Evolutionary conservation across 2,329 filamentous ascomycete genomes (phyloP).

Genomic region (Hypoxylon sp.): DNA sequence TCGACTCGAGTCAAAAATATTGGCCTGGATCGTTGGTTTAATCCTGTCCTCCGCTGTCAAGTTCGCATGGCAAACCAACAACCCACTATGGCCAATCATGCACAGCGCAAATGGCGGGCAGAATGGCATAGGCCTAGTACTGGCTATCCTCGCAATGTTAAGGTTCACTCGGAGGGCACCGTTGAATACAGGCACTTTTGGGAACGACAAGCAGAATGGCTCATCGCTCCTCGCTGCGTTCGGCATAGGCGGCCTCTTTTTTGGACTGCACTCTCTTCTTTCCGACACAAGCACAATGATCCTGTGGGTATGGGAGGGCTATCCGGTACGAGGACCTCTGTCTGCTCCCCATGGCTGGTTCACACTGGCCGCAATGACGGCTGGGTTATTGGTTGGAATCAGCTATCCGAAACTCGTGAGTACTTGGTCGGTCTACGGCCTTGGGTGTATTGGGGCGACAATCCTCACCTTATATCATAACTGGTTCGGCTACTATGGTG

Average conservation of each 20-base stretch:
- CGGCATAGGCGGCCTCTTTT: slow-evolving; percentile 86
- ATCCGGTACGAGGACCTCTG: slow-evolving; percentile 87
- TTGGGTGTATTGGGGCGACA: slow-evolving; percentile 83
- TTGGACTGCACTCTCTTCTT: slow-evolving; percentile 89
- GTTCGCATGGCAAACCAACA: slow-evolving; percentile 93
- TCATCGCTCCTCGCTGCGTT: slow-evolving; percentile 79
- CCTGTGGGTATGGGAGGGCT: slow-evolving; percentile 97
- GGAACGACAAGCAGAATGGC: slow-evolving; percentile 62
- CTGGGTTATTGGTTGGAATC: slow-evolving; percentile 80
- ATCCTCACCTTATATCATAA: slow-evolving; percentile 80
- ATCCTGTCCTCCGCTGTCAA: slow-evolving; percentile 89
- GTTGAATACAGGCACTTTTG: slow-evolving; percentile 54
- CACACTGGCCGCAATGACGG: slow-evolving; percentile 88
- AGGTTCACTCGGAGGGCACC: slow-evolving; percentile 77
- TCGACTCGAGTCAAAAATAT: slow-evolving; percentile 83
- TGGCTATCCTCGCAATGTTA: slow-evolving; percentile 81
- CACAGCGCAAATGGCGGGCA: slow-evolving; percentile 89
- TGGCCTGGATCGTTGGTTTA: slow-evolving; percentile 84
- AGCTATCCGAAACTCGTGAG: slow-evolving; percentile 76
- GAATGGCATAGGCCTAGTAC: slow-evolving; percentile 83
- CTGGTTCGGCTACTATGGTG: slow-evolving; percentile 93
- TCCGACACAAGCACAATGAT: slow-evolving; percentile 99
- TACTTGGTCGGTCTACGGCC: slow-evolving; percentile 82
- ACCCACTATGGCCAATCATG: slow-evolving; percentile 96
- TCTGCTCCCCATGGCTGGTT: slow-evolving; percentile 90